Evolutionary conservation across 352 stramenopile species (phyloP).

Genomic region (Elongisporangium anandrum): DNA sequence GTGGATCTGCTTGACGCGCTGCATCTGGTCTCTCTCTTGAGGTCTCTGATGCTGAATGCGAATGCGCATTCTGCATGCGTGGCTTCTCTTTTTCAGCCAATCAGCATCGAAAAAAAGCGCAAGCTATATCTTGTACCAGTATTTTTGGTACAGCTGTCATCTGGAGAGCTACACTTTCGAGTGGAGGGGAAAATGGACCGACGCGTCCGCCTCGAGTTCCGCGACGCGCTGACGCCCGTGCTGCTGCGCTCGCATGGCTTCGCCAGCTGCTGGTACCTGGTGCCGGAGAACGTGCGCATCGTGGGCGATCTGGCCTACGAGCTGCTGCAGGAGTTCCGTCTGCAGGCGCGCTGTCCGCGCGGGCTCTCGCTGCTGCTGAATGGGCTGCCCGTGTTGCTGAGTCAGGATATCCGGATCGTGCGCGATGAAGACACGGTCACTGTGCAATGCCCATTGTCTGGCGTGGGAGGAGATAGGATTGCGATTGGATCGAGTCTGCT

Average conservation of each 20-base stretch:
- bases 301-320: conserved; percentile 60
- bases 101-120: background rate
- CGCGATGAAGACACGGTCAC: conserved; percentile 58
- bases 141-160: background rate
- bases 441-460: conserved; percentile 32
- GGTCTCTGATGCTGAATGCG: background rate
- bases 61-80: background rate
- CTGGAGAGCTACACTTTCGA: background rate
- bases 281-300: conserved; percentile 35
- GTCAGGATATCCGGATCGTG: conserved; percentile 48
- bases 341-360: conserved; percentile 31
- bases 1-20: conserved; percentile 36
- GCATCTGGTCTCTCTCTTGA: conserved; percentile 13
- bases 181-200: conserved; percentile 5
- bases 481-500: too few species aligned
- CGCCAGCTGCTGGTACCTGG: conserved; percentile 60
- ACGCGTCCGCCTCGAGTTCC: conserved; percentile 53
- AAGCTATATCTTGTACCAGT: background rate
- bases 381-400: conserved; percentile 51
- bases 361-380: conserved; percentile 59
- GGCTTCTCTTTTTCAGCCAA: background rate
- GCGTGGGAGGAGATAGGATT: background rate
- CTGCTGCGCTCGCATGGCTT: conserved; percentile 46
- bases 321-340: conserved; percentile 53
- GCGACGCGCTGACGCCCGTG: conserved; percentile 39